phyloP scores from a whole-genome alignment of 169 alveolate species.

The Amoebophrya sp. region DNA sequence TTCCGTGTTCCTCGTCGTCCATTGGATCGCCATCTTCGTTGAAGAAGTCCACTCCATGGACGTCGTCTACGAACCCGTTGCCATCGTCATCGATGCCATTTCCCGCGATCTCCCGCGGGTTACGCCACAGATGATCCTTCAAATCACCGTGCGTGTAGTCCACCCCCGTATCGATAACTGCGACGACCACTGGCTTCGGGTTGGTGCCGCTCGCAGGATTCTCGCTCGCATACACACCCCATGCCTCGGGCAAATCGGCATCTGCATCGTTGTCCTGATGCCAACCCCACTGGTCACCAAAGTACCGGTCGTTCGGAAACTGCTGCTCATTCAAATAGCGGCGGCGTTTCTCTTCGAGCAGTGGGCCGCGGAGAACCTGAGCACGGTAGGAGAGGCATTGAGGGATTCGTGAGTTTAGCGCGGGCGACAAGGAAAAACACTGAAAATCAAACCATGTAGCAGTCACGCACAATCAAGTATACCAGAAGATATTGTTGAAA shows the following conservation, averaged over 20 bases:
- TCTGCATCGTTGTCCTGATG: background rate
- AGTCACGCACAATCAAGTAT: too few relatives aligned
- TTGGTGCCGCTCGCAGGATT: background rate
- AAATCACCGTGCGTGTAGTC: slow-evolving; percentile 42
- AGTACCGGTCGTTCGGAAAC: background rate
- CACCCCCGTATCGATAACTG: slow-evolving; percentile 48
- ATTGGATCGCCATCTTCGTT: slow-evolving; percentile 40
- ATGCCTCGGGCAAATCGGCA: background rate
- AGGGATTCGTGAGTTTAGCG: too few relatives aligned
- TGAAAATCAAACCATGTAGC: too few relatives aligned
- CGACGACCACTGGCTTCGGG: slow-evolving; percentile 21
- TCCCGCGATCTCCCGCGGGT: slow-evolving; percentile 36
- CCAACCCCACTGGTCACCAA: background rate
- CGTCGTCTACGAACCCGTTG: slow-evolving; percentile 47
- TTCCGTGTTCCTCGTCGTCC: slow-evolving; percentile 54
- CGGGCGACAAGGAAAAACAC: too few relatives aligned
- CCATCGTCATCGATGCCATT: slow-evolving; percentile 50
- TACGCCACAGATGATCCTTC: slow-evolving; percentile 39
- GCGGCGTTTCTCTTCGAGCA: background rate
- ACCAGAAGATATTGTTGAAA: too few relatives aligned
- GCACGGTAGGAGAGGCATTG: too few relatives aligned
- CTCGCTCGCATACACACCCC: background rate
- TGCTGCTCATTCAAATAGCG: background rate
- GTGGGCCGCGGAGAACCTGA: background rate
- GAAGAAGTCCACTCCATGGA: slow-evolving; percentile 45